Base-by-base conservation (phyloP, 768 basidiomycete genomes). In the Cystofilobasidium bisporidii region DNA sequence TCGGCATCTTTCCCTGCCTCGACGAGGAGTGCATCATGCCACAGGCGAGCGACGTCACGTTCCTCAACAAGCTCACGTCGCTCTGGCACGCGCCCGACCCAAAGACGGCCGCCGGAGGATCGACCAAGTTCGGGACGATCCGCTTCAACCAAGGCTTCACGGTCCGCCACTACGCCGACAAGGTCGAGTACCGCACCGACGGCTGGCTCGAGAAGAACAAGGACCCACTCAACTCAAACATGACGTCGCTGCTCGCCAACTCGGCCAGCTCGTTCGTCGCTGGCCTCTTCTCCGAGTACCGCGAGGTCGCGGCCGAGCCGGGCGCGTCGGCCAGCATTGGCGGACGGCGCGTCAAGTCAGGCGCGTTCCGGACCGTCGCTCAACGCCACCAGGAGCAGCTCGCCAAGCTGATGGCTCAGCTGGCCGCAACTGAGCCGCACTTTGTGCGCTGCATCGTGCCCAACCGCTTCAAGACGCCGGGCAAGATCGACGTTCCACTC, bases 1-100 rank as follows among this genome's bases (percentile, higher is more conserved):
- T 97, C 70, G 96, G 96, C 63, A 87, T 98, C 69, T 82, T 99
- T 55, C 89, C 91, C 70, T 87, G 88, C 73, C 79, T 99, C 41
- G 96, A 99, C 76, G 96, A 98, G 75, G 94, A 97, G 71, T 98
- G 94, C 75, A 98, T 99, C 77, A 99, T 98, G 94, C 96, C 94
- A n/a, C 91, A 91, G 75, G 94, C 94, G 4, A 90, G 88, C 17
- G 94, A 99, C 76, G 78, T 84, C 50, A 97, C 93, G 0, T 98
- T 99, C 79, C 91, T 91, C 38, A 84, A 90, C 78, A 98, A 97
- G 77, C 83, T 97, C 2, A 83, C 91, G 72, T 80, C 82, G 17
- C 80, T 90, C 67, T 97, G 92, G 92, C 63, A 58, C 40, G 41
- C 61, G 17, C 58, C 58, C 38, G 63, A 64, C 26, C 61, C 68